Base-by-base conservation (phyloP, 108 stramenopile species). In the Fistulifera solaris region DNA sequence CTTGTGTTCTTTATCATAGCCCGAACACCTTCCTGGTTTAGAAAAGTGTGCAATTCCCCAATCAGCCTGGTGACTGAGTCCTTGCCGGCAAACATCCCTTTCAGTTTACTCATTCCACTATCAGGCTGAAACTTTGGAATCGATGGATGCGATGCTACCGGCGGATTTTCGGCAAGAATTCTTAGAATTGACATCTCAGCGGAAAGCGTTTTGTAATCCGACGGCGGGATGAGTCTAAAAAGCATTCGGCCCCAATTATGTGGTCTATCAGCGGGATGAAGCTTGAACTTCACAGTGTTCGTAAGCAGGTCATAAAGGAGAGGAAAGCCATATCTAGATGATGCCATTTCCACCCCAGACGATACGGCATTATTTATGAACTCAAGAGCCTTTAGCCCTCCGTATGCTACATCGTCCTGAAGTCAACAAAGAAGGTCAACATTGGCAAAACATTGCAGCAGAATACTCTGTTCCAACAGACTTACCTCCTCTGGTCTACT, bases 71-170 rank as follows among this genome's bases (percentile, higher is more conserved):
- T 89, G 5, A 94, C 86, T 11, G 94, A 87, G 66, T 97, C 94
- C 54, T 93, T 93, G 26, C 96, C 96, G 44, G 71, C 65, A 67
- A 97, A 91, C 75, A 96, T 91, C 38, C 94, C 84, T 76, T 93
- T 96, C 54, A 99, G 63, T 58, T 95, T 96, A 44, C 75, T 81
- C 82, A 93, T 93, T 31, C 87, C 90, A 52, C 76, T 83, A 44
- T 96, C 95, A 53, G 86, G 82, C 46, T 96, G 88, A 65, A 97
- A 94, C 75, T 94, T 94, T 6, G 98, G 98, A 54, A 98, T 85
- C 23, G 92, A 80, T 8, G 89, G 86, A 52, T 94, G 81, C 15
- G 58, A 44, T n/a, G 92, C 90, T 19, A 91, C 65, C 19, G 73
- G 56, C 1, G 95, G 91, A 55, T 95, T 95, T 53, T 96, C 94